A percentile compares a stretch with the other conserved stretches of the same genome.
Conservation (phyloP, 1,284 basidiomycete genomes). For the Sparassis latifolia region DNA sequence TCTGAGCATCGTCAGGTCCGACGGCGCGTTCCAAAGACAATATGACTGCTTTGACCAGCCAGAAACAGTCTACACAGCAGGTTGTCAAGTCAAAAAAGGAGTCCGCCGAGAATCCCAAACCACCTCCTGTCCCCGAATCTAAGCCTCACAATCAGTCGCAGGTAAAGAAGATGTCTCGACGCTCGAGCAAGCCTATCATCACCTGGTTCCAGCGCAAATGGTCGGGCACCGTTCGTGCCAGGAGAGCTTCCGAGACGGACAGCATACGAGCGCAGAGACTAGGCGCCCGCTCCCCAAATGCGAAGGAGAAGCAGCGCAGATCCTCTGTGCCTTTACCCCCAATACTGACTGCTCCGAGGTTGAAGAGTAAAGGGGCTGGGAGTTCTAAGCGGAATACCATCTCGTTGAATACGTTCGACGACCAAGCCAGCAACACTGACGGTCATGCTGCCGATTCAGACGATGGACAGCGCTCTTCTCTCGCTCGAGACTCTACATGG, state of each 20-base stretch:
- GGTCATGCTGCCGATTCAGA: conserved; percentile 24
- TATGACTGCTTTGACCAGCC: not conserved
- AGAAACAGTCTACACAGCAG: conserved; percentile 5
- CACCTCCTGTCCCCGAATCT: conserved; percentile 8
- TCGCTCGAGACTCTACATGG: conserved; percentile 65
- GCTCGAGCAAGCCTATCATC: conserved; percentile 80
- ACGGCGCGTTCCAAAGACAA: not conserved
- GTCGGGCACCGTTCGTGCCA: conserved; percentile 53
- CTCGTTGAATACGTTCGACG: conserved; percentile 56
- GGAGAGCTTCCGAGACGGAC: conserved; percentile 34
- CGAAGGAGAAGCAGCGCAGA: conserved; percentile 24
- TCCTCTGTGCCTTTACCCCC: conserved; percentile 21
- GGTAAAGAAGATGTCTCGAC: conserved; percentile 49
- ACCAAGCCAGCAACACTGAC: conserved; percentile 26
- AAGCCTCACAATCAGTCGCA: conserved; percentile 15
- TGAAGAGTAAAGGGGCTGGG: conserved; percentile 8
- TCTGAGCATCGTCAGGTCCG: conserved; percentile 4
- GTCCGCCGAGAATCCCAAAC: conserved; percentile 8
- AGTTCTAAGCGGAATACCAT: conserved; percentile 30
- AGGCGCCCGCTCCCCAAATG: conserved; percentile 14
- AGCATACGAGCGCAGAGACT: conserved; percentile 17
- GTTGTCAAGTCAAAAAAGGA: conserved; percentile 20
- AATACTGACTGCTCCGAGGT: conserved; percentile 10
- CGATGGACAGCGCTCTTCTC: conserved; percentile 47
- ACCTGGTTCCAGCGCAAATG: conserved; percentile 90